Conservation (phyloP, 192 early-diverging fungal species). For the Diversispora epigaea region DNA sequence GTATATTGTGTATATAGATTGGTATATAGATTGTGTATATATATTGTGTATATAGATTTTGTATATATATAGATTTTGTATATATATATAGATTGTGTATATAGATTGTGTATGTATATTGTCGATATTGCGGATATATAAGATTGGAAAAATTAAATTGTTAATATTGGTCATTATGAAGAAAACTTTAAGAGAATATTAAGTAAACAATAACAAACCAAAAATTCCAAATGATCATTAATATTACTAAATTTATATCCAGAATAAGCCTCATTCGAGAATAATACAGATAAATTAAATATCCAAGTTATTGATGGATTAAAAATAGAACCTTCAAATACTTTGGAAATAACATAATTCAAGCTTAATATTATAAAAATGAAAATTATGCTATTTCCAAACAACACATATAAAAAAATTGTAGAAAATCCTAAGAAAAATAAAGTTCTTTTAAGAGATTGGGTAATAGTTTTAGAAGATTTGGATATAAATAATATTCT, state of each 20-base stretch:
- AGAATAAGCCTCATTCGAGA: slow-evolving; percentile 71
- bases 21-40: too few species aligned
- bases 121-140: too few species aligned
- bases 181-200: too few species aligned
- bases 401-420: slow-evolving; percentile 62
- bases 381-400: slow-evolving; percentile 77
- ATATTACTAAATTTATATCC: slow-evolving; percentile 71
- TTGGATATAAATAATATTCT: slow-evolving; percentile 34
- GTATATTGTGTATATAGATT: too few species aligned
- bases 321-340: slow-evolving; percentile 47
- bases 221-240: slow-evolving; percentile 53
- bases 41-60: too few species aligned
- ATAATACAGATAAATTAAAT: slow-evolving; percentile 78
- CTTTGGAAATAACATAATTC: slow-evolving; percentile 68
- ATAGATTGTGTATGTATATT: too few species aligned
- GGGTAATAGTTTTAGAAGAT: neutral
- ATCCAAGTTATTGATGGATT: slow-evolving; percentile 77
- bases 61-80: too few species aligned
- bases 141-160: too few species aligned
- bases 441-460: slow-evolving; percentile 43
- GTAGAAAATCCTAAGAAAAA: slow-evolving; percentile 61
- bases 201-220: slow-evolving; percentile 47
- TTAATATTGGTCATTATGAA: too few species aligned
- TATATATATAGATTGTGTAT: too few species aligned
- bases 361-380: slow-evolving; percentile 60